Conservation (phyloP, 306 rosid species). For the Styphnolobium japonicum region DNA sequence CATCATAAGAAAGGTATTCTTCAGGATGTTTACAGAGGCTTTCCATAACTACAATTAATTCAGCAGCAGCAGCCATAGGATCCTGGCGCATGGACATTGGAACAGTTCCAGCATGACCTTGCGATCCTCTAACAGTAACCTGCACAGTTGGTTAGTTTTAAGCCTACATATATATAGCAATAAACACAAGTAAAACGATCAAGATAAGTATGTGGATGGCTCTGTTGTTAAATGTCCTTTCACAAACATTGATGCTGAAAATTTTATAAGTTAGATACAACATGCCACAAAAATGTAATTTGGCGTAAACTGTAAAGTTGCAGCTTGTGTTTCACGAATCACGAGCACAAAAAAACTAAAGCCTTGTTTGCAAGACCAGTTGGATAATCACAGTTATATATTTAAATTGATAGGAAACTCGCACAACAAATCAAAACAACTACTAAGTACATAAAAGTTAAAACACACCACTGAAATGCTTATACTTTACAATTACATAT, state of each 20-base stretch:
- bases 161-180: not conserved
- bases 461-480: not conserved
- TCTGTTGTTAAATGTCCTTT: not conserved
- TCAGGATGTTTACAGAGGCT: constrained; percentile 79
- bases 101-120: constrained; percentile 96
- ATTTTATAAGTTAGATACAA: not conserved
- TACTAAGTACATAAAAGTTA: not conserved
- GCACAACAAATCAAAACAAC: not conserved
- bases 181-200: not conserved
- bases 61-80: constrained; percentile 89
- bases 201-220: not conserved
- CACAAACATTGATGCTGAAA: not conserved
- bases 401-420: not conserved
- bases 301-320: not conserved
- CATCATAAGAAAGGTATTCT: constrained; percentile 64
- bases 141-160: constrained; percentile 27
- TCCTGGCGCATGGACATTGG: constrained; percentile 97
- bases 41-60: constrained; percentile 70
- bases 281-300: not conserved
- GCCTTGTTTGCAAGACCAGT: not conserved
- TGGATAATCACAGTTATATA: not conserved
- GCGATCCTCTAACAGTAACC: constrained; percentile 91
- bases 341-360: not conserved
- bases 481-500: not conserved
- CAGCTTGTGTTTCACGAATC: not conserved